These are phyloP conservation scores for Xylaria castorea DNA, from an alignment of 495 filamentous ascomycete genomes.

Conservation along the genomic window DNA sequence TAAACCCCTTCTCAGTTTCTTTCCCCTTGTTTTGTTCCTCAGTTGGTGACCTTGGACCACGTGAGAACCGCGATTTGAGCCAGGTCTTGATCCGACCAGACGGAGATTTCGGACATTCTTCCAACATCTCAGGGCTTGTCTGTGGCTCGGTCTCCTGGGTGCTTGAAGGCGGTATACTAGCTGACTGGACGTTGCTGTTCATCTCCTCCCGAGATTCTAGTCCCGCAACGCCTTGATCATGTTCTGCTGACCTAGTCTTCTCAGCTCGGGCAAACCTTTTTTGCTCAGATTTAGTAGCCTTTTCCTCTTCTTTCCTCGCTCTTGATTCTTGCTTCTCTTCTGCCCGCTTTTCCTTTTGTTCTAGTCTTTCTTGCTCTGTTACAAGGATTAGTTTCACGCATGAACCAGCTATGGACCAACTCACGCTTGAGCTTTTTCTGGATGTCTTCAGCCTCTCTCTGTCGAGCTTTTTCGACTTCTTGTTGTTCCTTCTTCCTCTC, in stretches of 20 bases:
- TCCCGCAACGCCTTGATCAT: neutral
- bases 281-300: conserved; percentile 55
- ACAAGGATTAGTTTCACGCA: conserved; percentile 31
- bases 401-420: conserved; percentile 14
- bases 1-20: conserved; percentile 49
- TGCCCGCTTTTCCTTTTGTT: conserved; percentile 52
- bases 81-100: conserved; percentile 61
- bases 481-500: conserved; percentile 54
- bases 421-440: conserved; percentile 52
- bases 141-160: conserved; percentile 33
- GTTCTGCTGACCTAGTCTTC: conserved; percentile 43
- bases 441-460: conserved; percentile 54
- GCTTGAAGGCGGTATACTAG: conserved; percentile 27
- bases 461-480: conserved; percentile 50
- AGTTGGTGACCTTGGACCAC: conserved; percentile 40
- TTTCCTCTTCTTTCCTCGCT: conserved; percentile 58
- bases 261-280: conserved; percentile 54
- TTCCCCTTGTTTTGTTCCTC: conserved; percentile 43
- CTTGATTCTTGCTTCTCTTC: conserved; percentile 61
- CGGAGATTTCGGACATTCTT: conserved; percentile 33
- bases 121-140: conserved; percentile 6
- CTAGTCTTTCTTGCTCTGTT: conserved; percentile 58
- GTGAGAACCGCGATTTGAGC: conserved; percentile 63
- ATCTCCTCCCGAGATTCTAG: conserved; percentile 14
- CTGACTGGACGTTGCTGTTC: conserved; percentile 29